phyloP scores from a whole-genome alignment of 306 rosid genomes.

The Cucumis cinereus region DNA sequence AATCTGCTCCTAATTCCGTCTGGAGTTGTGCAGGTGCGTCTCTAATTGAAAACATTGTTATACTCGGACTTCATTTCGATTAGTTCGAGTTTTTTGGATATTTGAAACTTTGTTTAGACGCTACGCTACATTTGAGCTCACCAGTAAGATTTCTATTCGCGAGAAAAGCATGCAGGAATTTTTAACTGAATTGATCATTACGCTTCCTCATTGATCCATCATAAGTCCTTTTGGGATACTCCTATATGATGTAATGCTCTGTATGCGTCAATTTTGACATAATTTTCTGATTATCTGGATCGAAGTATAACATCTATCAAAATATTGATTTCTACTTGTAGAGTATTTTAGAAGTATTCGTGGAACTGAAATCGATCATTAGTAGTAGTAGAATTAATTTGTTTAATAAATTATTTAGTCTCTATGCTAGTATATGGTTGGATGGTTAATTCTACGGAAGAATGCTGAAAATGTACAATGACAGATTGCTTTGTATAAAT shows the following conservation, averaged over 20 bases:
- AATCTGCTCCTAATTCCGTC: constrained; percentile 72
- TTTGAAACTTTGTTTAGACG: background rate
- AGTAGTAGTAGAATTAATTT: background rate
- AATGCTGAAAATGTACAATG: background rate
- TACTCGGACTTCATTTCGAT: background rate
- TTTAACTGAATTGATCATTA: background rate
- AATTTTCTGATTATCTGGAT: background rate
- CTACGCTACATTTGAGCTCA: background rate
- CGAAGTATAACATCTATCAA: background rate
- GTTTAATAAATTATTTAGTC: background rate
- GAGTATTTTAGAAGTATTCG: background rate
- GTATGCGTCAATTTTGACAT: background rate
- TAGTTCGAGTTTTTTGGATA: background rate
- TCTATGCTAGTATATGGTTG: background rate
- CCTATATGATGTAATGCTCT: background rate
- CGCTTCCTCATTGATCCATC: background rate
- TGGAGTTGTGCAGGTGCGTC: constrained; percentile 49
- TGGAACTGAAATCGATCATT: background rate
- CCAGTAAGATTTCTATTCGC: background rate
- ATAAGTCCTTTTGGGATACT: background rate
- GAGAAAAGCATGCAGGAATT: background rate
- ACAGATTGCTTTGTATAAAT: background rate
- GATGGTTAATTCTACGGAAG: background rate
- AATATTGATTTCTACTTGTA: background rate
- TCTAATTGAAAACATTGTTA: background rate